Base-by-base conservation (phyloP, 2,329 filamentous ascomycete species). In the Colletotrichum euphorbiae region DNA sequence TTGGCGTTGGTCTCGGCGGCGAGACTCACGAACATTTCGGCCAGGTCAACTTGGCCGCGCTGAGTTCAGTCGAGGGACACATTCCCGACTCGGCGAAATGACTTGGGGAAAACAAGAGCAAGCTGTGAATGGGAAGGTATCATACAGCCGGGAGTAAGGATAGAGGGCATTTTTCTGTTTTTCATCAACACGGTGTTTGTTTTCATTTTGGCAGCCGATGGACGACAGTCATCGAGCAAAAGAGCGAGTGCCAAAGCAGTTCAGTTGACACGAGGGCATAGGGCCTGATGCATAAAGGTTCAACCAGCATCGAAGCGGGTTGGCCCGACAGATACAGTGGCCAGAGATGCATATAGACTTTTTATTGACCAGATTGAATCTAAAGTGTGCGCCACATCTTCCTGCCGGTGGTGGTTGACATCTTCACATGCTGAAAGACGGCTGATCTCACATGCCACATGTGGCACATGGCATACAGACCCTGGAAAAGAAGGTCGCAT, bases 11-110 rank as follows among this genome's bases (percentile, higher is more conserved):
- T n/a, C 75, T 78, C 6, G 76, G 76, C 1, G 79, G 78, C 12
- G 78, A 80, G 48, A 73, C 78, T 6, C 75, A 82, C 19, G 79
- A 79, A 42, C 76, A 77, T 54, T 76, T 84, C 50, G 82, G 86
- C 52, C 83, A 87, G 74, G 84, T 87, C 36, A 89, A 89, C 73
- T 78, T 89, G 42, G 87, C 84, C 1, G 85, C 84, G 2, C 75
- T 87, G 15, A 87, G 85, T 66, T 75, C 80, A 1, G 81, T 88
- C 0, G 86, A 87, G 74, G 86, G 85, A 0, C 82, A 81, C 28
- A 80, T 88, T 48, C 85, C 85, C 59, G 61, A 68, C 12, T 68
- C 61, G 40, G 65, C 65, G 61, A 68, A 68, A 43, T 68, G 54
- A 68, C 21, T 19, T 15, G 36, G 15, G 33, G 13, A 52, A 38